Evolutionary conservation across 1,284 basidiomycete species (phyloP).

Genomic region (Tremellales sp.): DNA sequence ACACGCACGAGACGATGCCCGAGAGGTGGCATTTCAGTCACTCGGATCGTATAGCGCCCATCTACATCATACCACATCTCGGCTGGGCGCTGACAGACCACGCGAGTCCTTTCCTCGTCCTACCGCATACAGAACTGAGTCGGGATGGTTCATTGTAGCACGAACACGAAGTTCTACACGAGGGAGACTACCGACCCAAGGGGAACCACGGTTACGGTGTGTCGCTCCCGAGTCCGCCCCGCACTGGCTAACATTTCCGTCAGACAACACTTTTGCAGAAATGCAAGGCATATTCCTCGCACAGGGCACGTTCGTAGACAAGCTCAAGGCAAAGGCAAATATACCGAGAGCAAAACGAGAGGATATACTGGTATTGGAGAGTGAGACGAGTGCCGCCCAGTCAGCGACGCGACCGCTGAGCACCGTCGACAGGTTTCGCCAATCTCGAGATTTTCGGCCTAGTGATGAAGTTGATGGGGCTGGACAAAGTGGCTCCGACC

Average conservation of each 20-base stretch:
- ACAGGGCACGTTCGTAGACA: slow-evolving; percentile 73
- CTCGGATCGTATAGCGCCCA: slow-evolving; percentile 72
- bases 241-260: slow-evolving; percentile 45
- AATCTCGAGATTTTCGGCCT: slow-evolving; percentile 84
- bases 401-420: not conserved
- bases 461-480: slow-evolving; percentile 67
- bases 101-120: slow-evolving; percentile 15
- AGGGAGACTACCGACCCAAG: slow-evolving; percentile 61
- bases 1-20: slow-evolving; percentile 75
- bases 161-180: slow-evolving; percentile 50
- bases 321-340: slow-evolving; percentile 56
- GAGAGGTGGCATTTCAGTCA: slow-evolving; percentile 68
- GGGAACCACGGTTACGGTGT: slow-evolving; percentile 56
- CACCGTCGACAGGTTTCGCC: slow-evolving; percentile 55
- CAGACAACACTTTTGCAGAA: slow-evolving; percentile 64
- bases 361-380: slow-evolving; percentile 57
- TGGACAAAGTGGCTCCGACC: slow-evolving; percentile 57
- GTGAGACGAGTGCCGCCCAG: slow-evolving; percentile 16
- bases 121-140: no score
- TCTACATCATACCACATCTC: slow-evolving; percentile 76
- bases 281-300: slow-evolving; percentile 91
- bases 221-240: slow-evolving; percentile 33
- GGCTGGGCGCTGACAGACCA: slow-evolving; percentile 66
- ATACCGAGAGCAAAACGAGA: slow-evolving; percentile 57
- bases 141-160: no score